Percentiles rank a stretch among this genome's conserved stretches.
phyloP scores from a whole-genome alignment of 495 filamentous ascomycete species.

The Penicillium bialowiezense region DNA sequence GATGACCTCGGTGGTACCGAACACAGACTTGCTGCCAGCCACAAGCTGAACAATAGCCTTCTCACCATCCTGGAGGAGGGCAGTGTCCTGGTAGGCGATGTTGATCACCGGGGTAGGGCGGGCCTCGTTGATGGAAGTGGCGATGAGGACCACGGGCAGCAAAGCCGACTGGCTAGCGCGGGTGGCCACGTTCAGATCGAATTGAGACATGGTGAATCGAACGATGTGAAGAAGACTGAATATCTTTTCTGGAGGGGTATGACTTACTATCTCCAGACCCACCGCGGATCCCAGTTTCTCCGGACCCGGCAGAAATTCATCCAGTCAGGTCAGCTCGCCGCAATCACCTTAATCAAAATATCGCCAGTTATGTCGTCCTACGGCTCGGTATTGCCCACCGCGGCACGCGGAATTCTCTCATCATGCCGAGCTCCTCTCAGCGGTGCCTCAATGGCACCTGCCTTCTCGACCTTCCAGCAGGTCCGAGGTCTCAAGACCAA shows the following conservation, averaged over 20 bases:
- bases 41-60: conserved; percentile 41
- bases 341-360: conserved; percentile 12
- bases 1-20: conserved; percentile 37
- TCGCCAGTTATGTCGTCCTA: conserved; percentile 38
- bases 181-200: conserved; percentile 54
- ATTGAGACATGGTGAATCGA: conserved; percentile 32
- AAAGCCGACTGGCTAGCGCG: conserved; percentile 57
- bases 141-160: conserved; percentile 49
- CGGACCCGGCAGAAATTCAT: conserved; percentile 37
- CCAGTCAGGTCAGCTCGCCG: conserved; percentile 6
- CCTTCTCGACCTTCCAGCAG: conserved; percentile 35
- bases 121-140: conserved; percentile 48
- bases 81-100: conserved; percentile 48
- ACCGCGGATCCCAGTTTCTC: conserved; percentile 34
- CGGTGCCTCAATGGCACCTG: conserved; percentile 30
- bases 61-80: conserved; percentile 40
- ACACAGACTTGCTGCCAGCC: conserved; percentile 27
- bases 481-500: conserved; percentile 38
- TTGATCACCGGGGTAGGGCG: conserved; percentile 41
- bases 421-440: conserved; percentile 35
- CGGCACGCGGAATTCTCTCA: conserved; percentile 37
- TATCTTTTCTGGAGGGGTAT: conserved; percentile 24
- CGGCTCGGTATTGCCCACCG: conserved; percentile 36
- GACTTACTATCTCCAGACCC: conserved; percentile 16
- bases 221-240: conserved; percentile 3